These are phyloP conservation scores for Botrytis squamosa DNA, from an alignment of 2,329 filamentous ascomycete genomes.

Conservation along the genomic window DNA sequence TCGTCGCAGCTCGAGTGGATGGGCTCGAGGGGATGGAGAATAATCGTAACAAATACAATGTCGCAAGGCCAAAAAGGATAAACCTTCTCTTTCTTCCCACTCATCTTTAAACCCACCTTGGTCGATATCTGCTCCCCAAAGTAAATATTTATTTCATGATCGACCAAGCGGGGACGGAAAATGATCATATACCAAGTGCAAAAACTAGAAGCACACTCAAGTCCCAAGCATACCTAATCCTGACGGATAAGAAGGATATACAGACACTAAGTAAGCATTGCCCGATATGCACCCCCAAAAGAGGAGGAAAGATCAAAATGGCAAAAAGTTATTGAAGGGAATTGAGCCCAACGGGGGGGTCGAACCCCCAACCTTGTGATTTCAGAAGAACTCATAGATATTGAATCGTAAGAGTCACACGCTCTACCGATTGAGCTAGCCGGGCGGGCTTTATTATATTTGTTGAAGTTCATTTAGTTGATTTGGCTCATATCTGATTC, in stretches of 20 bases:
- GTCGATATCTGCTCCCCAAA: not conserved
- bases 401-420: conserved; percentile 35
- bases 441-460: conserved; percentile 24
- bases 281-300: not conserved
- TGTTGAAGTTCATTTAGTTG: not conserved
- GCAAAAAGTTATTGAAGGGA: not conserved
- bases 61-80: not conserved
- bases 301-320: not conserved
- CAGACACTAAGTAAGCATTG: not conserved
- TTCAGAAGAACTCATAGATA: conserved; percentile 8
- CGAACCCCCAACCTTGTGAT: conserved; percentile 20
- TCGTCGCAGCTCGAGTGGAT: not conserved
- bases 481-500: not conserved
- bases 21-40: not conserved
- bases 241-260: not conserved
- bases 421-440: conserved; percentile 40
- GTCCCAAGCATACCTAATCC: not conserved
- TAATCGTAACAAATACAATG: not conserved
- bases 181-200: not conserved
- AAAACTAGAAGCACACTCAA: not conserved
- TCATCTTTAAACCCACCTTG: not conserved
- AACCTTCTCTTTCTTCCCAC: not conserved
- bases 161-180: not conserved
- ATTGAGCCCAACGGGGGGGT: conserved; percentile 20
- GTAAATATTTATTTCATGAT: not conserved